phyloP scores from a whole-genome alignment of 1,284 basidiomycete species.

The Grifola frondosa region DNA sequence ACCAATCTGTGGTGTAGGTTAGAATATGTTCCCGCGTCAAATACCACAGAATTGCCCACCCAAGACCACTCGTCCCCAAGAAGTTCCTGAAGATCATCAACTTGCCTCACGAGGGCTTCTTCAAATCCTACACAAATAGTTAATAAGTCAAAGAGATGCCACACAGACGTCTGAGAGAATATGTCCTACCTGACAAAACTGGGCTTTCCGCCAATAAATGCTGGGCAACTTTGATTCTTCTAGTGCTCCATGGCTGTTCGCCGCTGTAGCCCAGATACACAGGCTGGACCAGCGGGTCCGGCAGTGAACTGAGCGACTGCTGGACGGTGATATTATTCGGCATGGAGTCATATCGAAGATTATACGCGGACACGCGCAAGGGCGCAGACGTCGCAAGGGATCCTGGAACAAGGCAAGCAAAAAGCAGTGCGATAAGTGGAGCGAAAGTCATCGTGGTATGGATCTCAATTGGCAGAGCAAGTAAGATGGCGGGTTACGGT shows the following conservation, averaged over 20 bases:
- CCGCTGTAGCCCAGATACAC: conserved; percentile 31
- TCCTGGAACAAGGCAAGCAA: conserved; percentile 69
- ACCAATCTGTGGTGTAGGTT: conserved; percentile 47
- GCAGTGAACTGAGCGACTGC: conserved; percentile 42
- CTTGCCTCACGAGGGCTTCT: conserved; percentile 59
- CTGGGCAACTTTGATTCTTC: conserved; percentile 48
- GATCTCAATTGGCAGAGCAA: neutral
- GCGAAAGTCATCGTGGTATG: neutral
- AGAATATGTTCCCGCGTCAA: neutral
- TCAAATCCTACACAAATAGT: conserved; percentile 51
- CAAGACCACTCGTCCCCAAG: conserved; percentile 54
- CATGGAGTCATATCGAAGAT: conserved; percentile 54
- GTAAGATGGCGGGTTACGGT: too few relatives aligned
- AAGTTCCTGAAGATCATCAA: conserved; percentile 55
- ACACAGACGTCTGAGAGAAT: too few relatives aligned
- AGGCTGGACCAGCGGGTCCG: conserved; percentile 41
- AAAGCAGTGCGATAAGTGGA: conserved; percentile 41
- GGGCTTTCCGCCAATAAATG: conserved; percentile 41
- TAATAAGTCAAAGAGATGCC: too few relatives aligned
- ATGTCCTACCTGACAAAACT: too few relatives aligned
- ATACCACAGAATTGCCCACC: conserved; percentile 36
- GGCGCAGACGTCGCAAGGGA: conserved; percentile 23
- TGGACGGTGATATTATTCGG: conserved; percentile 51
- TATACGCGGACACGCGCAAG: conserved; percentile 50
- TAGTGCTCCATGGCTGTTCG: conserved; percentile 53